Percentiles rank a stretch among this genome's conserved stretches.
phyloP scores from a whole-genome alignment of 1,284 basidiomycete genomes.

The Cronartium ribicola region DNA sequence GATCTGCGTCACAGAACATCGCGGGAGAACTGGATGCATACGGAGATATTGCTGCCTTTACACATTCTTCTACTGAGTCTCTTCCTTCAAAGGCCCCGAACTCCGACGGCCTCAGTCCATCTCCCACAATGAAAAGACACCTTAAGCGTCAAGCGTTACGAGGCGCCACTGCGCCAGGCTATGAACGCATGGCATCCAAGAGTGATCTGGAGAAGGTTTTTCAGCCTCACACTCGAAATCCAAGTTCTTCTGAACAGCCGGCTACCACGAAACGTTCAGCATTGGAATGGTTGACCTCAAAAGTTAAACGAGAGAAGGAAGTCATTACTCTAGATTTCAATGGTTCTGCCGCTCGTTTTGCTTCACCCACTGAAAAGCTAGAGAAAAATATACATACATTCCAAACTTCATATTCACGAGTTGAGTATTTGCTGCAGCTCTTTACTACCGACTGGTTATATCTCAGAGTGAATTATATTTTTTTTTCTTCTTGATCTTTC shows the following conservation, averaged over 20 bases:
- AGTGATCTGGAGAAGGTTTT: no score
- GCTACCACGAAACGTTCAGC: neutral
- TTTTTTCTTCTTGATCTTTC: neutral
- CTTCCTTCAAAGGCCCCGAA: neutral
- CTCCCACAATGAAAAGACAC: neutral
- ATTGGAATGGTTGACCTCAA: constrained; percentile 10
- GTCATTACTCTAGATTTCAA: constrained; percentile 6
- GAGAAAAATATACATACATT: constrained; percentile 16
- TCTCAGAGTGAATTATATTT: neutral
- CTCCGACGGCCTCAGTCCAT: neutral
- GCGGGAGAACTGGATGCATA: constrained; percentile 13
- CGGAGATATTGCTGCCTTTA: constrained; percentile 1
- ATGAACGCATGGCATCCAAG: no score
- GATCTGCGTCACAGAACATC: constrained; percentile 19
- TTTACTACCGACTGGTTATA: neutral
- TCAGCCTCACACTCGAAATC: neutral
- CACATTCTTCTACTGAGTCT: neutral
- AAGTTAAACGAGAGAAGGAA: constrained; percentile 12
- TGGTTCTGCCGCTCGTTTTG: neutral
- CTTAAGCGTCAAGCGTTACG: neutral
- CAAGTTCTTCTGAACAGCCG: neutral
- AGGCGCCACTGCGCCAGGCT: no score
- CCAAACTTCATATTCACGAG: constrained; percentile 30
- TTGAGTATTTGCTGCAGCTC: neutral
- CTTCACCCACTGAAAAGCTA: constrained; percentile 3